Evolutionary conservation across 345 rosid genomes (phyloP), one percentile per base, ranked within the genome.

Genomic region (Aethionema arabicum): DNA sequence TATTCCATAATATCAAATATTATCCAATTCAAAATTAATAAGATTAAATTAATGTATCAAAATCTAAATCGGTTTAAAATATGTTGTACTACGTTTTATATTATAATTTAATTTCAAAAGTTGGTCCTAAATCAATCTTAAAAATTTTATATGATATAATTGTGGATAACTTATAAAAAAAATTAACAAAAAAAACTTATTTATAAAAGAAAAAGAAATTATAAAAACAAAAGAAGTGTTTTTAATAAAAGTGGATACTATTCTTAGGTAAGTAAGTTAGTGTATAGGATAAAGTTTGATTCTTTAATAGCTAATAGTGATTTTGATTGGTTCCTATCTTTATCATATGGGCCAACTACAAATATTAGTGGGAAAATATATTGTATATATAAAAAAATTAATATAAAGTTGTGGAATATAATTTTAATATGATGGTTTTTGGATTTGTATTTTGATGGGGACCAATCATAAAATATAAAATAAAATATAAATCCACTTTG

Each of bases 261-360:
- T 44, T 35, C 35, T 43, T 59, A 35, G 66, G 37, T 52, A 68
- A 15, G 48, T 47, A 54, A 69, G 57, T 69, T 69, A 38, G 68
- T 69, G 57, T 7, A 40, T 46, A 32, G 63, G 49, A 43, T 54
- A 55, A 46, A 47, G 50, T 43, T 12, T 61, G 39, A 39, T 55
- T 38, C 39, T 21, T 14, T 15, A 55, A 27, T 69, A 54, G 68
- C 68, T 47, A 52, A 55, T 62, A 21, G 58, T 33, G 45, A 16
- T 62, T 62, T 55, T 57, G 74, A 62, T 35, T 55, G 16, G 27
- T 21, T 21, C 27, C 45, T n/a, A 55, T 61, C 21, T 61, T 61
- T 61, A 38, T 69, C 63, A 46, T 48, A 33, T 48, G 63, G 74
- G 63, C 74, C 69, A 70, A 70, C 59, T 21, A 70, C 59, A 56